These are phyloP conservation scores for Pichia cephalocereana DNA, from an alignment of 805 yeast species.

Conservation along the genomic window DNA sequence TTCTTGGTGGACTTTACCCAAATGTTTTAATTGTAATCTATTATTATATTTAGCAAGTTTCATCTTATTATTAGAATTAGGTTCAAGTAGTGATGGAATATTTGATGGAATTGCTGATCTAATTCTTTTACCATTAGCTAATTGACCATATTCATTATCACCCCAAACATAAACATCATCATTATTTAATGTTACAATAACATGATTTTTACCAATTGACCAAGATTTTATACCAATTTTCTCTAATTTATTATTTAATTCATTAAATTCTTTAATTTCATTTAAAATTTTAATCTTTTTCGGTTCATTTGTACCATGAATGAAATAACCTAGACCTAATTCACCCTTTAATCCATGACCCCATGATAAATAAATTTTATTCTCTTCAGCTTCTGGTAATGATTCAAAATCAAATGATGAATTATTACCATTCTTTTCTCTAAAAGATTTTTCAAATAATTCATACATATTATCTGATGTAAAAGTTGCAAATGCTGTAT, in stretches of 20 bases:
- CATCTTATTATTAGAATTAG: slow-evolving; percentile 19
- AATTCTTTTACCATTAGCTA: slow-evolving; percentile 70
- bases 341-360: slow-evolving; percentile 87
- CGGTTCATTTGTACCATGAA: slow-evolving; percentile 68
- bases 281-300: slow-evolving; percentile 41
- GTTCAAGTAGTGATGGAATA: slow-evolving; percentile 53
- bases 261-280: slow-evolving; percentile 47
- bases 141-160: slow-evolving; percentile 70
- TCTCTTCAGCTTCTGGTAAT: slow-evolving; percentile 17
- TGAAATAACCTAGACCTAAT: slow-evolving; percentile 67
- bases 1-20: slow-evolving; percentile 38
- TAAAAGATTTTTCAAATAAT: slow-evolving; percentile 25
- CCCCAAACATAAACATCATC: slow-evolving; percentile 77
- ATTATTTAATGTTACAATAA: slow-evolving; percentile 48
- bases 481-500: slow-evolving; percentile 46
- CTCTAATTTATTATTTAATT: slow-evolving; percentile 30
- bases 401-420: slow-evolving; percentile 9
- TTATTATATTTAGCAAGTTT: slow-evolving; percentile 27
- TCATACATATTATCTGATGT: slow-evolving; percentile 28
- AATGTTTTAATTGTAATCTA: slow-evolving; percentile 36
- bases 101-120: slow-evolving; percentile 46
- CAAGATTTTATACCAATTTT: slow-evolving; percentile 42
- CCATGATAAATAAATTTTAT: slow-evolving; percentile 44
- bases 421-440: slow-evolving; percentile 6
- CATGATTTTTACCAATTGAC: slow-evolving; percentile 59